phyloP scores from a whole-genome alignment of 805 yeast genomes.

The Barnettozyma sucrosica region DNA sequence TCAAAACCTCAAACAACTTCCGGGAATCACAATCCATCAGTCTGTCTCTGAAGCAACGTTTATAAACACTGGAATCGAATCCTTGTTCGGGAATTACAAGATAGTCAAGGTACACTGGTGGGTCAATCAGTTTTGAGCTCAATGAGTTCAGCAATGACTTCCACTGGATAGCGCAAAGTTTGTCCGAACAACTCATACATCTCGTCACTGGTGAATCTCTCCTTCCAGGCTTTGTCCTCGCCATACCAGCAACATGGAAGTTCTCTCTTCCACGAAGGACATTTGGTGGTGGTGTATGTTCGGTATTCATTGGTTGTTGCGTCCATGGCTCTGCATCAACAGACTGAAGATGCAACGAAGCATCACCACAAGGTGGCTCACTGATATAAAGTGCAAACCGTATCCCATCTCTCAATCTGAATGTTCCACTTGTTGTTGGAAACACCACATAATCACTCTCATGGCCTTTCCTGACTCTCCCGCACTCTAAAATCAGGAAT shows the following conservation, averaged over 20 bases:
- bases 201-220: constrained; percentile 63
- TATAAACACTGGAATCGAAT: constrained; percentile 12
- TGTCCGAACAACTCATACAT: constrained; percentile 89
- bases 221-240: constrained; percentile 92
- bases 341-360: constrained; percentile 50
- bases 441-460: constrained; percentile 11
- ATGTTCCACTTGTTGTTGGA: constrained; percentile 15
- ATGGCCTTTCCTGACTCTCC: constrained; percentile 5
- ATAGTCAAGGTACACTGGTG: constrained; percentile 36
- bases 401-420: constrained; percentile 30
- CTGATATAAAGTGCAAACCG: constrained; percentile 58
- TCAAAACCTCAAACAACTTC: constrained; percentile 2
- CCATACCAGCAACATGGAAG: constrained; percentile 51
- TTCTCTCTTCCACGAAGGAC: constrained; percentile 59
- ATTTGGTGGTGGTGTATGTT: neutral
- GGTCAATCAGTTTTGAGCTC: constrained; percentile 31
- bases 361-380: constrained; percentile 89
- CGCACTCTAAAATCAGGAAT: constrained; percentile 16
- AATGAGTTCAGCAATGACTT: constrained; percentile 47
- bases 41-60: constrained; percentile 18
- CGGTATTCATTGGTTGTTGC: constrained; percentile 6
- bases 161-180: constrained; percentile 58
- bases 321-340: constrained; percentile 23
- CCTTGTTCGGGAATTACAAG: constrained; percentile 41
- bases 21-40: neutral